Evolutionary conservation across 495 filamentous ascomycete genomes (phyloP).

Genomic region (Penicillium flavigenum): DNA sequence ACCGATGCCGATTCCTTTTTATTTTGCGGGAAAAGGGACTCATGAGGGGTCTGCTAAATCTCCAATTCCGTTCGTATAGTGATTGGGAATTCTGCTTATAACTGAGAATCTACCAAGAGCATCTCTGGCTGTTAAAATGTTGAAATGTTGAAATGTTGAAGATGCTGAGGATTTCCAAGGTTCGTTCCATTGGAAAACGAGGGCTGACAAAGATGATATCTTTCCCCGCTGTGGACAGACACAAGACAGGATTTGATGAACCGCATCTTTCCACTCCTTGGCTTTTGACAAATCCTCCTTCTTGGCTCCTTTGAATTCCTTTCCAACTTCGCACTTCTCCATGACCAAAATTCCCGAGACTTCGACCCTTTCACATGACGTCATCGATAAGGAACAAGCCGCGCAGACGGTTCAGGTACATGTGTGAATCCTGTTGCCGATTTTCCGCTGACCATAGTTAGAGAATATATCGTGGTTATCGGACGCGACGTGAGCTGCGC

Average conservation of each 20-base stretch:
- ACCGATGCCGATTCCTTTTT: not conserved
- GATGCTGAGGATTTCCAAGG: too few relatives aligned
- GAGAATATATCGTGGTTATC: constrained; percentile 69
- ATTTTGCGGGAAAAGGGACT: not conserved
- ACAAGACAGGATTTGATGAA: not conserved
- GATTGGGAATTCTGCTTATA: too few relatives aligned
- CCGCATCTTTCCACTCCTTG: not conserved
- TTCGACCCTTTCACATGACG: constrained; percentile 21
- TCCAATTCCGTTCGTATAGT: too few relatives aligned
- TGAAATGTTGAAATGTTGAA: too few relatives aligned
- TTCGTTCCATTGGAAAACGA: too few relatives aligned
- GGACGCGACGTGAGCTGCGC: constrained; percentile 61
- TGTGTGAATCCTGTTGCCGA: not conserved
- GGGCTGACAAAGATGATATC: not conserved
- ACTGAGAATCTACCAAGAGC: too few relatives aligned
- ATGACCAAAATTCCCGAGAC: not conserved
- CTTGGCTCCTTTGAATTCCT: not conserved
- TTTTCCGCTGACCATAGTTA: constrained; percentile 31
- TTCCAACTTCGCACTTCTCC: not conserved
- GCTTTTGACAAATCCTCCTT: not conserved
- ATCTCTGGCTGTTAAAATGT: too few relatives aligned
- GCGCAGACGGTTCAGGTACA: constrained; percentile 53
- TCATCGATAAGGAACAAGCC: constrained; percentile 38
- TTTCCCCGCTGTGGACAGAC: too few relatives aligned
- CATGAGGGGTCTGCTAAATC: not conserved